Base-by-base conservation (phyloP, 257 asterid genomes). In the Misopates orontium region DNA sequence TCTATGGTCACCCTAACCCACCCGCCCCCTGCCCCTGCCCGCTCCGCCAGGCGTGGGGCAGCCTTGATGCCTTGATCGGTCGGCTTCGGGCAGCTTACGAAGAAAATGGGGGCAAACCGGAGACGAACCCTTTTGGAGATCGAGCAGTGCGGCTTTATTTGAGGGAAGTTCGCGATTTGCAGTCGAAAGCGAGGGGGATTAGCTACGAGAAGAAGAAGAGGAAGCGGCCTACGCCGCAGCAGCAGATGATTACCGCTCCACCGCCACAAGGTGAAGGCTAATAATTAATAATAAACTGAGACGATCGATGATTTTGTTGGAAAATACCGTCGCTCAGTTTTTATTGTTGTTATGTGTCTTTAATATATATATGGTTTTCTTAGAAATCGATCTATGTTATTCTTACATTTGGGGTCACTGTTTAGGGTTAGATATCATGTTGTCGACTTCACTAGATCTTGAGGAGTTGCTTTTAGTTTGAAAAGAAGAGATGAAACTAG, bases 1-100 rank as follows among this genome's bases (percentile, higher is more conserved):
- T 86, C 72, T 91, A 84, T 77, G 98, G 98, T 0, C 95, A 86
- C 74, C 98, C 98, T 0, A 86, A 79, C 73, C 96, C 98, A 0
- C 96, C 98, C 0, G 95, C 92, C 0, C 98, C 98, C 6, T 91
- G 98, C 78, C 98, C 98, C 50, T 91, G 98, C 82, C 96, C 96
- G 3, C 91, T 91, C 44, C 85, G 91, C 10, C 96, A 91, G 77
- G 97, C 97, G 1, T 91, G 97, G 97, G 96, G 97, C 42, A 91
- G 96, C 81, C 94, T 88, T 36, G 98, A 91, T 66, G 96, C 97
- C 0, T 89, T 91, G 60, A 80, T 91, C 36, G 98, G 97, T 12
- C 76, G 97, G 12, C 85, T 91, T 3, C 80, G 96, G 44, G 98
- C 96, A 49, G 98, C 96, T 22, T 89, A 82, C 70, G 98, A 91